Evolutionary conservation across 768 basidiomycete genomes (phyloP), one percentile per base, ranked within the genome.

Genomic region (Trametes cingulata): DNA sequence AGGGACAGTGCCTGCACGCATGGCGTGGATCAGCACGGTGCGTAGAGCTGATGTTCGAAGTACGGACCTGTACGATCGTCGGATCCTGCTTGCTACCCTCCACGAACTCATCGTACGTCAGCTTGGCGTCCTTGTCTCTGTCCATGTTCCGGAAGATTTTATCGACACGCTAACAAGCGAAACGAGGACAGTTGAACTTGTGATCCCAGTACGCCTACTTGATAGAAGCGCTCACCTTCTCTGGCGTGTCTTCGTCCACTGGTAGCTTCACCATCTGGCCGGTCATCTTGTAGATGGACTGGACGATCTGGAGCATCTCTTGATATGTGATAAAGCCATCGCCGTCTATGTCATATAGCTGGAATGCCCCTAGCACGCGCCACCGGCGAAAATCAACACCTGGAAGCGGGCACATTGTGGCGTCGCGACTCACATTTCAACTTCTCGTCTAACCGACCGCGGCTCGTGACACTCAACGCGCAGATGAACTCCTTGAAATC

Each of bases 401-500:
- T 37, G 36, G 25, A 40, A 7, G 46, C n/a, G n/a, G n/a, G 29
- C 37, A 20, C 14, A n/a, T 52, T 62, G 56, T 33, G 47, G 47
- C 56, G 35, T 37, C 55, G 46, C 33, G 64, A 78, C 91, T 68
- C 67, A 97, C 97, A 99, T 80, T 93, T 93, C 65, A 99, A 87
- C 78, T 99, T 99, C 80, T 99, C 97, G 71, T 99, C 97, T 60
- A 98, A 75, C 63, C 88, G 81, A 2, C 97, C 97, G 52, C 97
- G 84, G 61, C 90, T 92, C 6, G 97, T 99, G 60, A 98, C 86
- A 74, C 91, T 94, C 65, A 99, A 85, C 0, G 97, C 97, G 69
- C 94, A 95, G 71, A 99, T 98, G 78, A 99, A 99, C 78, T 98
- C 96, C 69, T 95, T 96, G 76, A 99, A 99, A 78, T 99, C 97